Evolutionary conservation across 805 yeast species (phyloP).

Genomic region (Kodamaea leandrae): DNA sequence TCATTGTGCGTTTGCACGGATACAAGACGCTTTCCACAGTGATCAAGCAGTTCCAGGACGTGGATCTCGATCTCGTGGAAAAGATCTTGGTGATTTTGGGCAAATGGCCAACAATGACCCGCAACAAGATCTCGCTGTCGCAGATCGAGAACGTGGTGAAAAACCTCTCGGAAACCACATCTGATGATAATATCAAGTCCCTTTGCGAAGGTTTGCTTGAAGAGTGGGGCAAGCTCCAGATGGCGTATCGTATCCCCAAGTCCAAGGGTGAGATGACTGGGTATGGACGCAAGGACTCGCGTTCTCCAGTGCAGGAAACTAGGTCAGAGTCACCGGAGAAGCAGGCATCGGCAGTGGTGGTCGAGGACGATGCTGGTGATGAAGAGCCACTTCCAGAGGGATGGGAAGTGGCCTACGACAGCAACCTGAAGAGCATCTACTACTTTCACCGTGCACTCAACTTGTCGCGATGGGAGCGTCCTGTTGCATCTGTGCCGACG

Average conservation of each 20-base stretch:
- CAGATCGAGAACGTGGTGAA: slow-evolving; percentile 65
- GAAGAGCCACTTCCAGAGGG: slow-evolving; percentile 50
- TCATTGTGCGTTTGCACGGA: slow-evolving; percentile 80
- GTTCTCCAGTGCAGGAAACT: slow-evolving; percentile 14
- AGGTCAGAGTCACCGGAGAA: slow-evolving; percentile 16
- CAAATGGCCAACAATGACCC: slow-evolving; percentile 56
- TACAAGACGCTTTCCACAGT: slow-evolving; percentile 71
- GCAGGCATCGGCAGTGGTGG: background rate
- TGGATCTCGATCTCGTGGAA: slow-evolving; percentile 38
- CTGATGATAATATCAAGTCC: slow-evolving; percentile 25
- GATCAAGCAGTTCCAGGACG: slow-evolving; percentile 36
- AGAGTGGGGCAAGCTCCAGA: slow-evolving; percentile 71
- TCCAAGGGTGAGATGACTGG: slow-evolving; percentile 21
- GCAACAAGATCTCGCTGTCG: slow-evolving; percentile 72
- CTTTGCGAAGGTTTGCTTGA: slow-evolving; percentile 48
- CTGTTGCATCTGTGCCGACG: slow-evolving; percentile 36
- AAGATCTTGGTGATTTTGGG: slow-evolving; percentile 58
- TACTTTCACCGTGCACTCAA: slow-evolving; percentile 52
- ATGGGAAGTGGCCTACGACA: slow-evolving; percentile 60
- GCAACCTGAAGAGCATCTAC: slow-evolving; percentile 43
- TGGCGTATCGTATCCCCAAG: slow-evolving; percentile 86
- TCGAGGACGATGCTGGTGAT: slow-evolving; percentile 5
- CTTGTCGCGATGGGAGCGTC: slow-evolving; percentile 60
- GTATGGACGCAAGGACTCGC: slow-evolving; percentile 18
- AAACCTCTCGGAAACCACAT: slow-evolving; percentile 30